Evolutionary conservation across 2,329 filamentous ascomycete species (phyloP).

Genomic region (Amesomyces nigricolor): DNA sequence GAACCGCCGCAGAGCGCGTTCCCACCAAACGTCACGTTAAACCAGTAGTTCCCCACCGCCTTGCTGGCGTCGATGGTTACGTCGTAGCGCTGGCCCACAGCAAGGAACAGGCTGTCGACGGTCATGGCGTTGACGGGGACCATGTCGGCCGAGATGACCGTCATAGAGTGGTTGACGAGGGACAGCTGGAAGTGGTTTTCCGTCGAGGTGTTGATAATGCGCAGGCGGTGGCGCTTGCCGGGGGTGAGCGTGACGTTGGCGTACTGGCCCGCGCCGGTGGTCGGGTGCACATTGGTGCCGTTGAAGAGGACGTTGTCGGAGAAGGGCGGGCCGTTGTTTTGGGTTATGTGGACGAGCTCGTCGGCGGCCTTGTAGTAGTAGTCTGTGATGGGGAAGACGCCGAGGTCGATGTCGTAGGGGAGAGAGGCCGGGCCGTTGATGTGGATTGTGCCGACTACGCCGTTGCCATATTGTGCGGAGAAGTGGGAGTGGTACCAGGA

Average conservation of each 20-base stretch:
- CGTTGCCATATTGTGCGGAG: slow-evolving; percentile 42
- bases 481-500: slow-evolving; percentile 45
- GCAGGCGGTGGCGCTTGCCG: slow-evolving; percentile 44
- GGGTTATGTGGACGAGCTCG: slow-evolving; percentile 24
- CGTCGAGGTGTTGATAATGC: slow-evolving; percentile 48
- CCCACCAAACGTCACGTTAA: slow-evolving; percentile 35
- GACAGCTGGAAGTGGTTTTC: slow-evolving; percentile 47
- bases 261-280: slow-evolving; percentile 29
- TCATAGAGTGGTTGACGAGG: slow-evolving; percentile 44
- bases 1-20: slow-evolving; percentile 25
- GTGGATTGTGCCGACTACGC: slow-evolving; percentile 43
- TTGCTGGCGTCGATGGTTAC: slow-evolving; percentile 40
- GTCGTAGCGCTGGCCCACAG: slow-evolving; percentile 42
- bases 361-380: slow-evolving; percentile 41
- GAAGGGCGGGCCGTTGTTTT: slow-evolving; percentile 27
- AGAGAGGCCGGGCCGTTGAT: slow-evolving; percentile 43
- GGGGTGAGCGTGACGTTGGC: slow-evolving; percentile 34
- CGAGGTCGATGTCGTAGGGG: slow-evolving; percentile 48
- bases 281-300: slow-evolving; percentile 36
- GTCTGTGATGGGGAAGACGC: slow-evolving; percentile 44
- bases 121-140: slow-evolving; percentile 46
- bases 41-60: slow-evolving; percentile 36
- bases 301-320: slow-evolving; percentile 43
- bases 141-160: slow-evolving; percentile 47
- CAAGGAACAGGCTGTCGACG: slow-evolving; percentile 45